A percentile compares a stretch with the other conserved stretches of the same genome.
Evolutionary conservation across 1,284 basidiomycete genomes (phyloP).

Genomic region (Anthracocystis walkeri): DNA sequence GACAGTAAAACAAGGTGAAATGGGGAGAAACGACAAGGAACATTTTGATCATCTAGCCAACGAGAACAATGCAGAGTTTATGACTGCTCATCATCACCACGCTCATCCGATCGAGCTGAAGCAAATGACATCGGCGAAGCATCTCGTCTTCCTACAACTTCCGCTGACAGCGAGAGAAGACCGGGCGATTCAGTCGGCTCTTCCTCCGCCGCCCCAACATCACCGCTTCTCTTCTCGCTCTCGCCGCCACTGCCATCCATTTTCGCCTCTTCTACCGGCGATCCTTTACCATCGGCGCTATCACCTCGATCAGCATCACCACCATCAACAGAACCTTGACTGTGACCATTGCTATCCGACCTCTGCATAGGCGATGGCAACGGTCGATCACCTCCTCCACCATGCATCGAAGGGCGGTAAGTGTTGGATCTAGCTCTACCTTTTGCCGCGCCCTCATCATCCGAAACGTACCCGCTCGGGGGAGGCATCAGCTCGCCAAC

Average conservation of each 20-base stretch:
- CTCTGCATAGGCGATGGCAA: constrained; percentile 1
- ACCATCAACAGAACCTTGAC: neutral
- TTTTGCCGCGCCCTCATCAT: constrained; percentile 1
- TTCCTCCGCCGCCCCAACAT: neutral
- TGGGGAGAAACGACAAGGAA: neutral
- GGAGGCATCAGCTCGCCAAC: neutral
- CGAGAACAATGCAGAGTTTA: neutral
- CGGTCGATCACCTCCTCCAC: neutral
- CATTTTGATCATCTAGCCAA: neutral
- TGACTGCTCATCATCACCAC: neutral
- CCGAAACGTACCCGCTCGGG: neutral
- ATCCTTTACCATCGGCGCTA: neutral
- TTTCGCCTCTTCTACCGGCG: neutral
- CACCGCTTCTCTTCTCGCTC: neutral
- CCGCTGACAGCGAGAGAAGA: constrained; percentile 7
- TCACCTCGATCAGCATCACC: neutral
- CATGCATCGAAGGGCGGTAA: constrained; percentile 21
- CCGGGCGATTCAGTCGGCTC: constrained; percentile 6
- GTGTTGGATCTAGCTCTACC: constrained; percentile 32
- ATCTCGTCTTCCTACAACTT: neutral
- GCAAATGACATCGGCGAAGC: neutral
- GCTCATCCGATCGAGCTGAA: neutral
- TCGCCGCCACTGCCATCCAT: neutral
- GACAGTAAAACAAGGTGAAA: neutral
- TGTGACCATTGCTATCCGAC: neutral